A percentile compares a stretch with the other conserved stretches of the same genome.
Evolutionary conservation across 306 rosid genomes (phyloP).

Genomic region (Rosa multiflora): DNA sequence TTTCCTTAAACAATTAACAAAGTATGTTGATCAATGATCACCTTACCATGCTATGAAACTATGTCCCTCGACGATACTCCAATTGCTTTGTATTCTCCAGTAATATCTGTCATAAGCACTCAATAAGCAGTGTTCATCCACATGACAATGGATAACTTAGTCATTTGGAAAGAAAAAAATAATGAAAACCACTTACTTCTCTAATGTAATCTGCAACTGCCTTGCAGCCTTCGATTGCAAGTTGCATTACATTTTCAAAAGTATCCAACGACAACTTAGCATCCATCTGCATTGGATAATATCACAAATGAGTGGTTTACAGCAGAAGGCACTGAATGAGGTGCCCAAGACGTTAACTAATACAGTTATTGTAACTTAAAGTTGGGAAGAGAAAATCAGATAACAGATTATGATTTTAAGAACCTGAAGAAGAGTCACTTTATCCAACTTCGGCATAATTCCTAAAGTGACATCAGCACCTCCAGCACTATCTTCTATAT

Average conservation of each 20-base stretch:
- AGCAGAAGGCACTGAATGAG: not conserved
- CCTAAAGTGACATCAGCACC: conserved; percentile 95
- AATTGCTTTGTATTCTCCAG: conserved; percentile 75
- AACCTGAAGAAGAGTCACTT: conserved; percentile 91
- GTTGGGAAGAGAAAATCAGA: not conserved
- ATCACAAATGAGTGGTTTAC: conserved; percentile 16
- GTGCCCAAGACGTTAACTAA: not conserved
- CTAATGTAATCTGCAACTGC: conserved; percentile 75
- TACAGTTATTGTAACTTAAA: not conserved
- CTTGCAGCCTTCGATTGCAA: conserved; percentile 92
- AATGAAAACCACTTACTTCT: conserved; percentile 52
- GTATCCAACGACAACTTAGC: conserved; percentile 78
- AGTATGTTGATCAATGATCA: not conserved
- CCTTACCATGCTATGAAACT: conserved; percentile 27
- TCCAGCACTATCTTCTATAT: conserved; percentile 95
- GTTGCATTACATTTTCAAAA: conserved; percentile 82
- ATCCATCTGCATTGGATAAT: conserved; percentile 65
- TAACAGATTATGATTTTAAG: not conserved
- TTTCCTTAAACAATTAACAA: not conserved
- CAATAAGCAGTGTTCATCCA: not conserved
- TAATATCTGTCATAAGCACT: conserved; percentile 48
- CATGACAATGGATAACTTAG: not conserved
- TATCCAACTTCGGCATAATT: conserved; percentile 75
- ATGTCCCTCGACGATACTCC: conserved; percentile 59
- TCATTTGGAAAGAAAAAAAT: not conserved